These are phyloP conservation scores for Candida railenensis DNA, from an alignment of 805 yeast genomes.

Conservation along the genomic window DNA sequence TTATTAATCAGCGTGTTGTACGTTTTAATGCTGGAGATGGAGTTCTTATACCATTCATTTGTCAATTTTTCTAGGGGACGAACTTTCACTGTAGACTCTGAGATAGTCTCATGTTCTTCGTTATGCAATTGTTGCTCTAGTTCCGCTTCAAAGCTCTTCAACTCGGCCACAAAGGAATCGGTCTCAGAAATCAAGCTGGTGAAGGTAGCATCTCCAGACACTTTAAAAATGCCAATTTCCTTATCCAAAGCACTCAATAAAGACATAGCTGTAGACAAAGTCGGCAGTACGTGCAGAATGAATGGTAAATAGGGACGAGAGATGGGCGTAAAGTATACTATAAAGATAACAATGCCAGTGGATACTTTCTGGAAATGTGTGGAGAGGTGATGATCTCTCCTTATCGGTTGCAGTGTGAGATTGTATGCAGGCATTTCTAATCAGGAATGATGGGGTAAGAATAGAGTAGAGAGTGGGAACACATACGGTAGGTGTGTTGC, in stretches of 20 bases:
- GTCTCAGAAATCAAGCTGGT: slow-evolving; percentile 19
- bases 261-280: slow-evolving; percentile 12
- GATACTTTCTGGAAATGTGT: no score
- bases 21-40: slow-evolving; percentile 30
- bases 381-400: not conserved
- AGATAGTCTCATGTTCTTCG: slow-evolving; percentile 4
- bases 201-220: slow-evolving; percentile 22
- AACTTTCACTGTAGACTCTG: slow-evolving; percentile 4
- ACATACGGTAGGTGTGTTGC: no score
- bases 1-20: slow-evolving; percentile 35
- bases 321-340: no score
- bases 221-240: slow-evolving; percentile 24
- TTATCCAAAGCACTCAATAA: slow-evolving; percentile 24
- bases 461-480: no score
- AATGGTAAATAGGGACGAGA: no score
- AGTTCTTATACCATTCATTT: slow-evolving; percentile 34
- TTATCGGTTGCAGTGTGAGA: not conserved
- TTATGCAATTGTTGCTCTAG: slow-evolving; percentile 16
- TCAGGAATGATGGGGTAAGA: no score
- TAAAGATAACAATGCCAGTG: no score
- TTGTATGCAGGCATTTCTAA: no score
- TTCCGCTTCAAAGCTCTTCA: slow-evolving; percentile 22
- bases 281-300: not conserved
- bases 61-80: slow-evolving; percentile 15
- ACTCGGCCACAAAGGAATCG: slow-evolving; percentile 19